Evolutionary conservation across 805 yeast species (phyloP).

Genomic region (Millerozyma miso): DNA sequence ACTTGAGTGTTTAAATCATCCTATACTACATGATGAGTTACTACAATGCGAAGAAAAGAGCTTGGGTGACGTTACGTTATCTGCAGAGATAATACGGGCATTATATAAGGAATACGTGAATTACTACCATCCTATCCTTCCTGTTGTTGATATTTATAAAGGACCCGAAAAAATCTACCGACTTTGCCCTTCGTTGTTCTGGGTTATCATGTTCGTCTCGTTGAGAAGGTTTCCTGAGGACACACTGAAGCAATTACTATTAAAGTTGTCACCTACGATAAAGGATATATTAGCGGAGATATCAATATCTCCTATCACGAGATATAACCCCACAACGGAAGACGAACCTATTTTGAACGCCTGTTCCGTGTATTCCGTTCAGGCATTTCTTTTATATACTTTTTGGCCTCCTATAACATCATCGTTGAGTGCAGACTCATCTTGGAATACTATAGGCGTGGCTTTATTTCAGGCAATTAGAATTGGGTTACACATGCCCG

Average conservation of each 20-base stretch:
- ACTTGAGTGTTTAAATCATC: slow-evolving; percentile 1
- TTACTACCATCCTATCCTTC: slow-evolving; percentile 81
- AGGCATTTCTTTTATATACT: slow-evolving; percentile 82
- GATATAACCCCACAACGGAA: slow-evolving; percentile 73
- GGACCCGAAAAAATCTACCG: slow-evolving; percentile 81
- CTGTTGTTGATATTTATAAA: slow-evolving; percentile 74
- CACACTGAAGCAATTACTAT: slow-evolving; percentile 40
- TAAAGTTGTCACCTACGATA: slow-evolving; percentile 62
- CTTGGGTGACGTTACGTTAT: slow-evolving; percentile 62
- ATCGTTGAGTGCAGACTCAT: slow-evolving; percentile 89
- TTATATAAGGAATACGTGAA: slow-evolving; percentile 66
- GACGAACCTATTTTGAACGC: slow-evolving; percentile 83
- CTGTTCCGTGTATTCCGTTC: slow-evolving; percentile 90
- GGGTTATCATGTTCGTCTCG: slow-evolving; percentile 89
- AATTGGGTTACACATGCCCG: slow-evolving; percentile 79
- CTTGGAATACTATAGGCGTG: slow-evolving; percentile 92
- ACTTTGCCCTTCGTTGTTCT: slow-evolving; percentile 83
- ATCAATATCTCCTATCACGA: slow-evolving; percentile 83
- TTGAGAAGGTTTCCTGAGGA: slow-evolving; percentile 55
- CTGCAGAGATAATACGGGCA: slow-evolving; percentile 55
- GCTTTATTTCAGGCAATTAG: slow-evolving; percentile 91
- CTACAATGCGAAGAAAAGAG: slow-evolving; percentile 62
- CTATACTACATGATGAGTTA: slow-evolving; percentile 16
- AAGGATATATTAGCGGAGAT: slow-evolving; percentile 81
- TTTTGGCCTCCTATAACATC: slow-evolving; percentile 97